phyloP scores from a whole-genome alignment of 2,329 filamentous ascomycete genomes.

The Fusarium sp. region DNA sequence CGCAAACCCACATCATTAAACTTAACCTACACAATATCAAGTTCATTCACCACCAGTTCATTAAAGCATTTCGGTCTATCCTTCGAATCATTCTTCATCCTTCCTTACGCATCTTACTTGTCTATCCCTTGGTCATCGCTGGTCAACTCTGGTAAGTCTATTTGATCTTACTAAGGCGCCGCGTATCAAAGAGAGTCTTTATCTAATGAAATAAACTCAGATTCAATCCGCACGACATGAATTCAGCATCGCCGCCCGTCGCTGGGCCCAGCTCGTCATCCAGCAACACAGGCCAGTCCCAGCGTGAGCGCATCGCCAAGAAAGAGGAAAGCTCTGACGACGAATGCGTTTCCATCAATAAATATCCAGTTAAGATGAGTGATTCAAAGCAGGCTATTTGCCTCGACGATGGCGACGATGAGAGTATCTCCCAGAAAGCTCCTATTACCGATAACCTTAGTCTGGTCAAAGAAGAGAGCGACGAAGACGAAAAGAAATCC shows the following conservation, averaged over 20 bases:
- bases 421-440: neutral
- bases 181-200: too few relatives aligned
- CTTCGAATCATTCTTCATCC: too few relatives aligned
- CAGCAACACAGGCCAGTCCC: too few relatives aligned
- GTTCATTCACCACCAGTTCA: too few relatives aligned
- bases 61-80: too few relatives aligned
- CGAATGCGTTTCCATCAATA: rapidly evolving
- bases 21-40: too few relatives aligned
- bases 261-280: rapidly evolving
- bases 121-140: too few relatives aligned
- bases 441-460: rapidly evolving
- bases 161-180: too few relatives aligned
- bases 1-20: too few relatives aligned
- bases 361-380: rapidly evolving
- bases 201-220: too few relatives aligned
- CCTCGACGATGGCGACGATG: rapidly evolving
- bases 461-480: neutral
- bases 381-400: rapidly evolving
- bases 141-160: too few relatives aligned
- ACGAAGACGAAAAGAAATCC: rapidly evolving
- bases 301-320: rapidly evolving
- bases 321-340: neutral
- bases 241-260: rapidly evolving
- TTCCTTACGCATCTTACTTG: too few relatives aligned
- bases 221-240: neutral